A percentile compares a stretch with the other conserved stretches of the same genome.
phyloP scores from a whole-genome alignment of 2,329 filamentous ascomycete genomes.

The Geosmithia putterillii region DNA sequence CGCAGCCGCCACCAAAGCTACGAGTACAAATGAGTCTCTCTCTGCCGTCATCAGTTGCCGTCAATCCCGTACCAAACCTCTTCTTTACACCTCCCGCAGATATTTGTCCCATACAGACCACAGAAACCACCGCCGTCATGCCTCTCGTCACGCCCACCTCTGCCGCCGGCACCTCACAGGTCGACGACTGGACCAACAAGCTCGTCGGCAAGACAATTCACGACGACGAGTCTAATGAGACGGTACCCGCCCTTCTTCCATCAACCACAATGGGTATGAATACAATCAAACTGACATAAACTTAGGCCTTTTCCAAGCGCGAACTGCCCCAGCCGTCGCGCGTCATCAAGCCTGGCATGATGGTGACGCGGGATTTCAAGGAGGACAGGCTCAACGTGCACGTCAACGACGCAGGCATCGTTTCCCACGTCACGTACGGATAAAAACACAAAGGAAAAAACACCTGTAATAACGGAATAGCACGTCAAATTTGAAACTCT shows the following conservation, averaged over 20 bases:
- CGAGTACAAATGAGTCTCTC: background rate
- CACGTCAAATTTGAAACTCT: no score
- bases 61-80: no score
- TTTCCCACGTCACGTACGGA: slow-evolving; percentile 34
- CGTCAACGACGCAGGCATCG: slow-evolving; percentile 46
- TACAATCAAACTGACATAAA: background rate
- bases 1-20: no score
- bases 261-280: background rate
- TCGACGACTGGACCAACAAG: slow-evolving; percentile 48
- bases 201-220: slow-evolving; percentile 51
- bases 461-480: no score
- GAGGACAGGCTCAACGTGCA: slow-evolving; percentile 46
- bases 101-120: no score
- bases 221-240: slow-evolving; percentile 35
- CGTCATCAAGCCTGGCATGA: slow-evolving; percentile 42
- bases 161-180: slow-evolving; percentile 31
- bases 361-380: slow-evolving; percentile 45
- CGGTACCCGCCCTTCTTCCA: slow-evolving; percentile 22
- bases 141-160: slow-evolving; percentile 53
- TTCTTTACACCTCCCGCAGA: no score
- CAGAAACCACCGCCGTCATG: slow-evolving; percentile 27
- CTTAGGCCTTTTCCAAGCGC: slow-evolving; percentile 45
- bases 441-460: no score
- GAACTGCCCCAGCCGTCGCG: slow-evolving; percentile 45
- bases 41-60: background rate